These are phyloP conservation scores for Hanseniaspora taiwanica DNA, from an alignment of 805 yeast genomes.

Conservation along the genomic window DNA sequence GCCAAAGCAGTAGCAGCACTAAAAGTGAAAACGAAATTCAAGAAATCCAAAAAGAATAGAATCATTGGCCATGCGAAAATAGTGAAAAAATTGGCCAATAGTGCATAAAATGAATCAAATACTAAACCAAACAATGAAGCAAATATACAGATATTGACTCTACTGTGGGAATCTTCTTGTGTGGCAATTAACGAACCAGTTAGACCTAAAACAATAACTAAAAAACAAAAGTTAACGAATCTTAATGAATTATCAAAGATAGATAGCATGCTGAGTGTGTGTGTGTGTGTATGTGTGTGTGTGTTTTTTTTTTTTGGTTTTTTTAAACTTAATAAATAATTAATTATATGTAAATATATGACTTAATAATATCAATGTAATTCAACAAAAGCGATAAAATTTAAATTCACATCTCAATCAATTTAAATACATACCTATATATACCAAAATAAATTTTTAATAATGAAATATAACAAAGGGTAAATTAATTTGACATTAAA, in stretches of 20 bases:
- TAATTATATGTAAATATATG: too few species aligned
- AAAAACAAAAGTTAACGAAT: slow-evolving; percentile 57
- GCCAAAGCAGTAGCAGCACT: slow-evolving; percentile 93
- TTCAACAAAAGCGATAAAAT: too few species aligned
- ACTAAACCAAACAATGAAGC: slow-evolving; percentile 78
- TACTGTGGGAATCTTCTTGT: slow-evolving; percentile 33
- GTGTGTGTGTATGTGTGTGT: neutral
- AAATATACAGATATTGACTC: slow-evolving; percentile 81
- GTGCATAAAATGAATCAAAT: slow-evolving; percentile 68
- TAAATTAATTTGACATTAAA: too few species aligned
- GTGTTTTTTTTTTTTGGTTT: neutral
- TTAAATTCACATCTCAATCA: too few species aligned
- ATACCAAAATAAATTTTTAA: neutral
- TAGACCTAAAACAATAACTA: slow-evolving; percentile 72
- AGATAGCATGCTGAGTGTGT: slow-evolving; percentile 38
- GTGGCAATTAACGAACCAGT: slow-evolving; percentile 79
- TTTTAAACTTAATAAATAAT: neutral
- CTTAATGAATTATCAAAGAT: slow-evolving; percentile 69
- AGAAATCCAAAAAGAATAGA: slow-evolving; percentile 62
- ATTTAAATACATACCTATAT: too few species aligned
- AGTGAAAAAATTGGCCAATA: slow-evolving; percentile 61
- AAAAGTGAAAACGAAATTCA: slow-evolving; percentile 84
- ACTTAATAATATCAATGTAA: too few species aligned
- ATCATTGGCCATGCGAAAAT: slow-evolving; percentile 81
- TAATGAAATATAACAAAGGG: neutral